Percentiles rank a stretch among this genome's conserved stretches.
Evolutionary conservation across 257 asterid species (phyloP).

Genomic region (Solanum chiquidenum): DNA sequence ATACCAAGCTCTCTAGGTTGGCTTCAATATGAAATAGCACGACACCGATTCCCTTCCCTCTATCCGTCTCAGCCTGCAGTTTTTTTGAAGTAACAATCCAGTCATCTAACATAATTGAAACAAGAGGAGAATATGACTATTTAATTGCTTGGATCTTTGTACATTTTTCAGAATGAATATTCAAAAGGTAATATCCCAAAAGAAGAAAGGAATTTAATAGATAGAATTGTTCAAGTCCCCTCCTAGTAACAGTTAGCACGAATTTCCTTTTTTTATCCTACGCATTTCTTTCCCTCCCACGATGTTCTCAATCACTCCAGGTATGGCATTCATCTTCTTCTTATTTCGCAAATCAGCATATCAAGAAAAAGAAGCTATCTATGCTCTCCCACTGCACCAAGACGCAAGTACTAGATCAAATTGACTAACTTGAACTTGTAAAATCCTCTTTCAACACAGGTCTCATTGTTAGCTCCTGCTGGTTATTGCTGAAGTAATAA

Average conservation of each 20-base stretch:
- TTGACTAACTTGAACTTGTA: background rate
- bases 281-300: background rate
- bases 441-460: background rate
- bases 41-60: conserved; percentile 65
- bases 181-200: background rate
- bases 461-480: background rate
- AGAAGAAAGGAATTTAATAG: background rate
- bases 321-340: background rate
- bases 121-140: background rate
- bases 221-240: background rate
- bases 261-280: background rate
- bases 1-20: conserved; percentile 66
- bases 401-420: background rate
- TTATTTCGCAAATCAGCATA: background rate
- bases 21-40: conserved; percentile 77
- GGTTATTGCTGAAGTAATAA: background rate
- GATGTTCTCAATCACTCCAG: background rate
- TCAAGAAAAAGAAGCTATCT: background rate
- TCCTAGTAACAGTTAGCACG: background rate
- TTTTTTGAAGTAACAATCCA: background rate
- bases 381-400: background rate
- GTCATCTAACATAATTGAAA: background rate
- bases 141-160: background rate
- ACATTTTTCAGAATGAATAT: background rate
- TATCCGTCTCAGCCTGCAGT: conserved; percentile 73